Evolutionary conservation across 2,329 filamentous ascomycete species (phyloP).

Genomic region (Claviceps digitariae): DNA sequence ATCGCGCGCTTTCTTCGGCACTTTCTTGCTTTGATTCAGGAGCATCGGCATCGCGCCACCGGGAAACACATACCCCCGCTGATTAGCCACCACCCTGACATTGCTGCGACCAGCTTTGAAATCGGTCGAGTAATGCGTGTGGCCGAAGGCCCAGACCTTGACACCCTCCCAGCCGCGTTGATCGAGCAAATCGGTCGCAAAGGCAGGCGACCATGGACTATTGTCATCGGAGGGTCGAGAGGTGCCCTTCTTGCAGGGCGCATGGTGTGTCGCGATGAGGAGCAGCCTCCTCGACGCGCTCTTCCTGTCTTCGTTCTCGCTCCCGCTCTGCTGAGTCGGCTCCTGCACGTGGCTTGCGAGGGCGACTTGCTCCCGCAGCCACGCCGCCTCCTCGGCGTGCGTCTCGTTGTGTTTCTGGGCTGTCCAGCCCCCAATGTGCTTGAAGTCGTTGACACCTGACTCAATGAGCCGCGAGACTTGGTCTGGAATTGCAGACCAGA

Average conservation of each 20-base stretch:
- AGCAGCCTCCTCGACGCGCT: constrained; percentile 14
- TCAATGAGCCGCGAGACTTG: constrained; percentile 23
- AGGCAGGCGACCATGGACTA: background rate
- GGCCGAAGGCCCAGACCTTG: constrained; percentile 31
- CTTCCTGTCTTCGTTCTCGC: background rate
- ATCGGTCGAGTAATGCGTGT: constrained; percentile 32
- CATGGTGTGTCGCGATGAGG: constrained; percentile 44
- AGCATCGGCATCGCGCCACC: background rate
- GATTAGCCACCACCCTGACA: constrained; percentile 28
- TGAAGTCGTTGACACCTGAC: constrained; percentile 37
- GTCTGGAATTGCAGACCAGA: constrained; percentile 38
- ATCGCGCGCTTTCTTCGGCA: background rate
- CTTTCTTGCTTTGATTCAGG: background rate
- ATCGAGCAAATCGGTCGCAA: constrained; percentile 21
- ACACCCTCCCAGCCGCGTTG: constrained; percentile 20
- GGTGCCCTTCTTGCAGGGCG: constrained; percentile 16
- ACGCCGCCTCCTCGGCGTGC: constrained; percentile 34
- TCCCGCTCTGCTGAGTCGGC: too few species aligned
- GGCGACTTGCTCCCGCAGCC: constrained; percentile 27
- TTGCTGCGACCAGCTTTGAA: constrained; percentile 14
- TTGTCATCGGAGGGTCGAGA: background rate
- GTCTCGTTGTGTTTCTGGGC: constrained; percentile 32
- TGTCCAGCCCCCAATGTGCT: constrained; percentile 38
- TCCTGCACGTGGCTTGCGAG: constrained; percentile 4
- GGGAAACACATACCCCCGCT: constrained; percentile 27